Base-by-base conservation (phyloP, 768 basidiomycete species). In the Macrolepiota fuliginosa region DNA sequence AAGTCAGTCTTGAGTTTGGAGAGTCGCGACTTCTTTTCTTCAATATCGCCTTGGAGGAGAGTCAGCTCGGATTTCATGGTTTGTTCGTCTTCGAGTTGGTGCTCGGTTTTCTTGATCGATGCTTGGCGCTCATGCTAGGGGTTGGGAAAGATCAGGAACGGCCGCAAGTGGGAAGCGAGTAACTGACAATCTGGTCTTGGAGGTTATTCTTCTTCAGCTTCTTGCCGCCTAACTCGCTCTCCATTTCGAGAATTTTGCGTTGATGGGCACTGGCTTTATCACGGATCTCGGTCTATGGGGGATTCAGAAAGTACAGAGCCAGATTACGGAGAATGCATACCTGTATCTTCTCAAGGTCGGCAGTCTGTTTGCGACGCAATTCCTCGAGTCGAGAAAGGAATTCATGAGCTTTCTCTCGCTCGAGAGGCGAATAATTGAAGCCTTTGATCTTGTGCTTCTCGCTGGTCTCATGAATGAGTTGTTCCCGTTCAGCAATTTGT, bases 381-480 rank as follows among this genome's bases (percentile, higher is more conserved):
- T 90, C 88, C 3, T 75, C 77, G 2, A 97, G 75, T 54, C 82
- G 83, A 9, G 85, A 75, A 25, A 87, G 78, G 70, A 97, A 96
- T 49, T 93, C 89, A 29, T 81, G 71, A 19, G 94, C 80, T 70
- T 93, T 84, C 42, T 85, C 83, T 42, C 86, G 81, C 54, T 89
- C 88, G 37, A 95, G 78, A 1, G 88, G 87, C 0, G 86, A 80
- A 53, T 85, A 79, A 56, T 84, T 85, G 69, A 85, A 94, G 0
- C 92, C 93, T 54, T 86, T 85, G 66, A 98, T 87, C 9, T 82
- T 79, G 66, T 90, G 78, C 64, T 85, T 85, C 37, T 84, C 77
- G 54, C 86, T 82, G 15, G 93, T 83, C 52, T 87, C 84, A 12
- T 83, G 85, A 58, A 98, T 88, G 24, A 88, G 76, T 13, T 81